Evolutionary conservation across 805 yeast species (phyloP).

Genomic region (Hanseniaspora meyeri): DNA sequence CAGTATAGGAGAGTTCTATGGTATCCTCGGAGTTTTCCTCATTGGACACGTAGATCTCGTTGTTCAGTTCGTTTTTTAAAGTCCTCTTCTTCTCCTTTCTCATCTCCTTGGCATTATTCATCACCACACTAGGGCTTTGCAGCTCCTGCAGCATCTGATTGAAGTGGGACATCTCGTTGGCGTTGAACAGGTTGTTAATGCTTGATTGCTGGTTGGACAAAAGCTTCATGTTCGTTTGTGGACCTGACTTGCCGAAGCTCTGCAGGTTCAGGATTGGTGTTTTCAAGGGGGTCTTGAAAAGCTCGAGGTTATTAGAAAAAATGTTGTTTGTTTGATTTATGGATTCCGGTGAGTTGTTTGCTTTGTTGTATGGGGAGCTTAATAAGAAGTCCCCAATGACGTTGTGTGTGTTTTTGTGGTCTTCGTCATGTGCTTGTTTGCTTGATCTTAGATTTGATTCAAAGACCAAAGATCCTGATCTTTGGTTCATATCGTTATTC

Average conservation of each 20-base stretch:
- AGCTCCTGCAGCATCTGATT: background rate
- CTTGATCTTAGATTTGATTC: conserved; percentile 5
- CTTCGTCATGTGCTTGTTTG: background rate
- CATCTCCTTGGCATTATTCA: background rate
- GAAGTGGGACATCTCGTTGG: background rate
- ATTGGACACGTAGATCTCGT: background rate
- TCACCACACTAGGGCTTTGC: conserved; percentile 1
- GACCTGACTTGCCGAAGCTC: background rate
- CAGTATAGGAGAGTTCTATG: background rate
- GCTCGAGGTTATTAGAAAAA: background rate
- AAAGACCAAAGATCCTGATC: background rate
- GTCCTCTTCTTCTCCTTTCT: conserved; percentile 6
- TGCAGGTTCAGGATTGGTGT: background rate
- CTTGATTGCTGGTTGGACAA: conserved; percentile 6
- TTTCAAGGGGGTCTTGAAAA: conserved; percentile 9
- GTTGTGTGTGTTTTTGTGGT: background rate
- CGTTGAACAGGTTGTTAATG: background rate
- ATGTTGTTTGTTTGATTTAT: background rate
- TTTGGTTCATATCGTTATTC: background rate
- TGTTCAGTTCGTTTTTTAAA: conserved; percentile 6
- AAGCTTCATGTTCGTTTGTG: background rate
- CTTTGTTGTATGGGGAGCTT: conserved; percentile 5
- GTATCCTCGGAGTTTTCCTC: background rate
- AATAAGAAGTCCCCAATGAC: conserved; percentile 4
- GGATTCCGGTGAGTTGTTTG: background rate